A percentile compares a stretch with the other conserved stretches of the same genome.
These are phyloP conservation scores for Corymbia citriodora DNA, from an alignment of 441 rosid species.

Conservation along the genomic window DNA sequence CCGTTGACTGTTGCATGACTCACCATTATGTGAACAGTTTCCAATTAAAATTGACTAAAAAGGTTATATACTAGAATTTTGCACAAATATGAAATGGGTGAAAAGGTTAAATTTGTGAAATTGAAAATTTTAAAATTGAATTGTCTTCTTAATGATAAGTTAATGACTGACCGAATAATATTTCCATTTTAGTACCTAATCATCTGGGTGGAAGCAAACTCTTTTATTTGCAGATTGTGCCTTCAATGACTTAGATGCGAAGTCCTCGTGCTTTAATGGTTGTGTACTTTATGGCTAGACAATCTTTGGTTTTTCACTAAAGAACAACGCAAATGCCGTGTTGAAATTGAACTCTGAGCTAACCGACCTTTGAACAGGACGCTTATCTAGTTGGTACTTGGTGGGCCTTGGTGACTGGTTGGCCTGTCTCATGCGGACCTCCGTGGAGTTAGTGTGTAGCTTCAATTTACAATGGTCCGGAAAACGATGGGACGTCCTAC, in stretches of 20 bases:
- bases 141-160: neutral
- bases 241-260: neutral
- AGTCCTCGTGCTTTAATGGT: neutral
- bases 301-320: neutral
- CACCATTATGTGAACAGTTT: neutral
- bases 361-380: neutral
- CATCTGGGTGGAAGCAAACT: neutral
- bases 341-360: neutral
- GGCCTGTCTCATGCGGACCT: neutral
- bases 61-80: neutral
- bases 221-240: neutral
- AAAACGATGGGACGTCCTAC: neutral
- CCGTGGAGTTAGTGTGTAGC: neutral
- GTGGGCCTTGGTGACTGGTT: neutral
- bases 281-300: neutral
- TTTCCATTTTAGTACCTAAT: neutral
- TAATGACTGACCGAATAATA: neutral
- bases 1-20: rapidly evolving
- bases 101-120: neutral
- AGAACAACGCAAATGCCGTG: neutral
- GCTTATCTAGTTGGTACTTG: neutral
- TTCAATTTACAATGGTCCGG: neutral
- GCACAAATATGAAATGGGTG: neutral
- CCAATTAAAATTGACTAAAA: rapidly evolving
- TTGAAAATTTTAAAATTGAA: neutral